Evolutionary conservation across 192 early-diverging fungal genomes (phyloP), one percentile per base, ranked within the genome.

Genomic region (Fimicolochytrium jonesii): DNA sequence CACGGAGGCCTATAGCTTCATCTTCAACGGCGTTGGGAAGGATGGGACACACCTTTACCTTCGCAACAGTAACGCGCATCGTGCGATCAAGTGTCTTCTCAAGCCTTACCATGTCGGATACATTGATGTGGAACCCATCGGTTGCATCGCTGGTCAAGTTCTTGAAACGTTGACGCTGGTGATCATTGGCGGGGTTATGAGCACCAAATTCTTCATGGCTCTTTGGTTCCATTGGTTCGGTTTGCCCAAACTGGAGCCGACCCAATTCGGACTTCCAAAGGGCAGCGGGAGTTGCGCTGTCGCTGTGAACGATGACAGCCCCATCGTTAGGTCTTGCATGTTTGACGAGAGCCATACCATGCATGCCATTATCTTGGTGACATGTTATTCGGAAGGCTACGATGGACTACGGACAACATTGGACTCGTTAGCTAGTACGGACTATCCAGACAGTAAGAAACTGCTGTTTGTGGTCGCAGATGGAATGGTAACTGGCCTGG

Each of bases 381-480:
- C 92, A 5, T 93, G 92, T 70, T 96, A 96, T 69, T 94, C 94
- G 33, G 94, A 96, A 69, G 86, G 66, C 36, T 47, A 42, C 10
- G 55, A 44, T 20, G 60, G 42, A 9, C 31, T 77, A 11, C 76
- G 84, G 31, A 86, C 73, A 9, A 95, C 94, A 6, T 75, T 92
- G 51, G 89, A 95, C 55, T 94, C 92, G 34, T 80, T 96, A 28
- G 89, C 92, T n/a, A 69, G 63, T 3, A 92, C 89, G 11, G 80
- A 89, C 34, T 95, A 93, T 71, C 81, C 86, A 49, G 87, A 95
- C 67, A 73, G 77, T 9, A 82, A 85, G 50, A 96, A 94, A 77
- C 72, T 96, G 44, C 74, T 96, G 30, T 85, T 96, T 39, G 84
- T 94, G 13, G 78, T 96, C 54, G 84, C 86, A 34, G 94, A 96